A percentile compares a stretch with the other conserved stretches of the same genome.
These are phyloP conservation scores for Hypseocharis bilobata DNA, from an alignment of 441 rosid genomes.

Conservation along the genomic window DNA sequence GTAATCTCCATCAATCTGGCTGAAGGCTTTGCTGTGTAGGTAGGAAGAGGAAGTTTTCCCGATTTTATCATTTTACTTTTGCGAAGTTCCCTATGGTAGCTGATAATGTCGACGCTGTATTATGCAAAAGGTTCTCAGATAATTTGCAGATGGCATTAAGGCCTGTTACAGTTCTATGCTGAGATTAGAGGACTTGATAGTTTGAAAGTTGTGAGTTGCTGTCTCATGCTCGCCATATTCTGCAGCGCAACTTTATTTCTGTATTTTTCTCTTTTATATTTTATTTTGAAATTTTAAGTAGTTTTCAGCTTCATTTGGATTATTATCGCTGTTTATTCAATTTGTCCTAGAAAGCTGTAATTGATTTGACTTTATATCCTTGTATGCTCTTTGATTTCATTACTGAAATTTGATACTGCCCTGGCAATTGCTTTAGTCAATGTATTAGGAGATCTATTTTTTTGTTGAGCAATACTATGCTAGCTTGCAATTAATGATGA, in stretches of 20 bases:
- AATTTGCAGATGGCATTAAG: conserved; percentile 10
- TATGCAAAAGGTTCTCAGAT: conserved; percentile 13
- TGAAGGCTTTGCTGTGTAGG: conserved; percentile 15
- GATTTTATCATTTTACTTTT: conserved; percentile 12
- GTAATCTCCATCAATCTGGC: conserved; percentile 17
- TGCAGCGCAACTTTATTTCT: neutral
- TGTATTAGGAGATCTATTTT: neutral
- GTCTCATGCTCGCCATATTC: neutral
- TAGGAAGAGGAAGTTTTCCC: conserved; percentile 19
- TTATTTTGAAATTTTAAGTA: neutral
- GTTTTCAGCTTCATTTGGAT: conserved; percentile 18
- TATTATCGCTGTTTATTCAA: conserved; percentile 6
- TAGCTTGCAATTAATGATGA: too few relatives aligned
- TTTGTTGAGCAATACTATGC: neutral
- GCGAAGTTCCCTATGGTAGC: conserved; percentile 19
- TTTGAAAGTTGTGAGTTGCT: neutral
- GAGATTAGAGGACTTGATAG: conserved; percentile 23
- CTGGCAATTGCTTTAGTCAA: neutral
- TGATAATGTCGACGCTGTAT: conserved; percentile 23
- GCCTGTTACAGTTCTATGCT: conserved; percentile 17
- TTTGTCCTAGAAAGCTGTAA: conserved; percentile 19
- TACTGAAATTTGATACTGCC: neutral
- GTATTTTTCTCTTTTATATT: neutral
- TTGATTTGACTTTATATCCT: conserved; percentile 12
- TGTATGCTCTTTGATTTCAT: conserved; percentile 16